A percentile compares a stretch with the other conserved stretches of the same genome.
Evolutionary conservation across 2,329 filamentous ascomycete genomes (phyloP).

Genomic region (Magnaporthiopsis rhizophila): DNA sequence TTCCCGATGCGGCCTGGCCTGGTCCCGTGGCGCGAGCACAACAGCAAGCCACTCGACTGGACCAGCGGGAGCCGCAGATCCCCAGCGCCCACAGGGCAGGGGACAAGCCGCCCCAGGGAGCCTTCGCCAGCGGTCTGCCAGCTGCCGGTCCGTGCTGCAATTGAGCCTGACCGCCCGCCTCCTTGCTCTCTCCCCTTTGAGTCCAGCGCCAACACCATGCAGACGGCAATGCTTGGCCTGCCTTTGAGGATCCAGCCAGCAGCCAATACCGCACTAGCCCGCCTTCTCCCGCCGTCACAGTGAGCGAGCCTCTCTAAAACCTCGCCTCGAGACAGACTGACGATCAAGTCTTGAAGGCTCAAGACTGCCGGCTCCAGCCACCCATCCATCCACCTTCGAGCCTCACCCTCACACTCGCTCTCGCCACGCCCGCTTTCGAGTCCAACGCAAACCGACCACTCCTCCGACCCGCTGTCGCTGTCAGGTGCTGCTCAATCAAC

Average conservation of each 20-base stretch:
- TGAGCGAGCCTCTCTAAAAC: neutral
- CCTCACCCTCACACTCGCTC: neutral
- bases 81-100: neutral
- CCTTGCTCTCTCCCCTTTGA: neutral
- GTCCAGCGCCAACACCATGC: neutral
- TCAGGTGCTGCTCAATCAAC: neutral
- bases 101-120: neutral
- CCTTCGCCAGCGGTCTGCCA: neutral
- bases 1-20: neutral
- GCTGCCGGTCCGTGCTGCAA: neutral
- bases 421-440: no score
- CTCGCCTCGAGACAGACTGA: neutral
- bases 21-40: neutral
- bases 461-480: neutral
- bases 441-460: neutral
- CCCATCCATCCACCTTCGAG: neutral
- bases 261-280: neutral
- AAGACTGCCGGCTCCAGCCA: no score
- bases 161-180: neutral
- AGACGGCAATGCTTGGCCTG: neutral
- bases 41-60: neutral
- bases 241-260: neutral
- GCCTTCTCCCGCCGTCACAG: neutral
- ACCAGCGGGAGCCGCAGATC: neutral
- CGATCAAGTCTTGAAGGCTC: no score